Percentiles rank a stretch among this genome's conserved stretches.
Conservation (phyloP, 2,329 filamentous ascomycete species). For the Penicillium sp. region DNA sequence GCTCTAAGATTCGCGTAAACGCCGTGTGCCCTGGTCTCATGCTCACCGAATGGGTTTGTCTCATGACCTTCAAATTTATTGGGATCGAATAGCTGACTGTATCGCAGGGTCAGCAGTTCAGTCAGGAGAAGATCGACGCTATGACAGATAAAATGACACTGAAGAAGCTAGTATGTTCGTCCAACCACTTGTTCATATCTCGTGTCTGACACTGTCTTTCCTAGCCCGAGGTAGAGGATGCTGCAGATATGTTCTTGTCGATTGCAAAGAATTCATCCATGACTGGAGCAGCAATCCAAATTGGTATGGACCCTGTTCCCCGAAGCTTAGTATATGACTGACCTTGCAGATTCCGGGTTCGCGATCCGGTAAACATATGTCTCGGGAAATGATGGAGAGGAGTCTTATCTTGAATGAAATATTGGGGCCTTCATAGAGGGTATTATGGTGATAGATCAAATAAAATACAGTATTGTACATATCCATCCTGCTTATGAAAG, state of each 20-base stretch:
- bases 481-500: conserved; percentile 24
- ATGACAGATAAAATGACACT: conserved; percentile 59
- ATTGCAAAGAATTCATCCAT: conserved; percentile 48
- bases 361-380: conserved; percentile 19
- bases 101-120: conserved; percentile 55
- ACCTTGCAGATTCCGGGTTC: conserved; percentile 33
- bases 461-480: conserved; percentile 12
- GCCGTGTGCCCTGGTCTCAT: conserved; percentile 64
- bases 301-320: conserved; percentile 33
- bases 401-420: neutral
- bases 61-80: neutral
- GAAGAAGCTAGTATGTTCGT: conserved; percentile 55
- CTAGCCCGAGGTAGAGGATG: conserved; percentile 43
- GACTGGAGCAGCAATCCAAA: conserved; percentile 46
- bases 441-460: conserved; percentile 20
- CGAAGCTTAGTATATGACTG: neutral
- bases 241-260: conserved; percentile 41
- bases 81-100: conserved; percentile 1
- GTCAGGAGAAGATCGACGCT: conserved; percentile 56
- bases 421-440: conserved; percentile 1
- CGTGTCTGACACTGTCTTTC: neutral
- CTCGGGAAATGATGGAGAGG: neutral
- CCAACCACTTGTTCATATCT: neutral
- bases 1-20: conserved; percentile 63
- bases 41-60: conserved; percentile 65